Conservation (phyloP, 108 stramenopile species). For the Mediolabrus comicus region DNA sequence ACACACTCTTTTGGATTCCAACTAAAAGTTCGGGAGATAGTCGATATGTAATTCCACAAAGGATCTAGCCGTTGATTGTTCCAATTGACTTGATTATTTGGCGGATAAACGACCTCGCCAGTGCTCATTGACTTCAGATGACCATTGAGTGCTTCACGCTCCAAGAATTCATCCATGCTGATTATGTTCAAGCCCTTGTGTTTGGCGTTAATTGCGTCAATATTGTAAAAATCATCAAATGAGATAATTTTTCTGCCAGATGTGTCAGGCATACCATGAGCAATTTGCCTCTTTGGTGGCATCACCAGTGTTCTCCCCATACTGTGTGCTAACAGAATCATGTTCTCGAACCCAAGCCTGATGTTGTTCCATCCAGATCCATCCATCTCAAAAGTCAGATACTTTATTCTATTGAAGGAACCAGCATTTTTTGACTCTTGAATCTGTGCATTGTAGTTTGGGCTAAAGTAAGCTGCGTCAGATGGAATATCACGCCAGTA, state of each 20-base stretch:
- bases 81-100: conserved; percentile 20
- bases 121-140: conserved; percentile 9
- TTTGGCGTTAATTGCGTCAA: conserved; percentile 28
- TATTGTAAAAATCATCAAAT: conserved; percentile 46
- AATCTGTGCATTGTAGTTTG: conserved; percentile 18
- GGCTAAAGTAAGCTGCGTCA: conserved; percentile 26
- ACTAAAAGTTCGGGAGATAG: conserved; percentile 15
- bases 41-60: conserved; percentile 23
- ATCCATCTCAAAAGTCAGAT: conserved; percentile 76
- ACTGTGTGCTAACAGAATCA: conserved; percentile 55
- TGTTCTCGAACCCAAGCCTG: conserved; percentile 68
- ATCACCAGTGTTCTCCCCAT: conserved; percentile 73
- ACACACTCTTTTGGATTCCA: conserved; percentile 37
- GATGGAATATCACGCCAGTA: conserved; percentile 45
- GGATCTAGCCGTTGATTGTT: conserved; percentile 23
- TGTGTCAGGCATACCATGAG: conserved; percentile 18
- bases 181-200: conserved; percentile 52
- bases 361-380: conserved; percentile 67
- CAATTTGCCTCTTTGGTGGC: conserved; percentile 55
- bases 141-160: conserved; percentile 37
- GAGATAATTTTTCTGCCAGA: conserved; percentile 14
- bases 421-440: too few species aligned
- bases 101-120: conserved; percentile 16
- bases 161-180: conserved; percentile 63
- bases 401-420: conserved; percentile 35